phyloP scores from a whole-genome alignment of 305 asterid genomes.

The Fraxinus angustifolia region DNA sequence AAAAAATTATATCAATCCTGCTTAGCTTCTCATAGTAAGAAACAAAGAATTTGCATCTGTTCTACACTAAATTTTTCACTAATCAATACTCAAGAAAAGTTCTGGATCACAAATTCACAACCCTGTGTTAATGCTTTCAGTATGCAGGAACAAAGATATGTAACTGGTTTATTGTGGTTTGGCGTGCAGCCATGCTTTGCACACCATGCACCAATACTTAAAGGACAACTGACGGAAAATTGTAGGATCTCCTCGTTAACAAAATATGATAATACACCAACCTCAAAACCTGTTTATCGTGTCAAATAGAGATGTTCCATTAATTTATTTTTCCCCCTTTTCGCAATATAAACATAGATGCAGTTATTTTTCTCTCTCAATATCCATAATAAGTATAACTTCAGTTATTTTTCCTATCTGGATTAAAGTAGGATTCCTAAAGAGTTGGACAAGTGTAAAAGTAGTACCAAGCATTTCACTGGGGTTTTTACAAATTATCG shows the following conservation, averaged over 20 bases:
- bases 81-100: neutral
- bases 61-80: neutral
- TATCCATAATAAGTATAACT: neutral
- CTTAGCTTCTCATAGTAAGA: slow-evolving; percentile 1
- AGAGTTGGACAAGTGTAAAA: neutral
- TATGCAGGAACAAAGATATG: neutral
- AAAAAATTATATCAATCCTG: neutral
- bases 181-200: neutral
- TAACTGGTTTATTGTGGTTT: neutral
- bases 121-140: neutral
- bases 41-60: neutral
- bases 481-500: neutral
- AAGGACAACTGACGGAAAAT: slow-evolving; percentile 1
- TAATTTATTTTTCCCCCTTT: neutral
- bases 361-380: neutral
- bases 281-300: neutral
- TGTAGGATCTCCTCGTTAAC: neutral
- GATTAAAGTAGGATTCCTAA: neutral
- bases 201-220: neutral
- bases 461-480: neutral
- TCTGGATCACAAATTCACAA: neutral
- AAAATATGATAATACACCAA: neutral
- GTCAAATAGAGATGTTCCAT: neutral
- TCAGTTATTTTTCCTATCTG: neutral
- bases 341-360: neutral